A percentile compares a stretch with the other conserved stretches of the same genome.
Evolutionary conservation across 2,329 filamentous ascomycete species (phyloP).

Genomic region (Botrytis galanthina): DNA sequence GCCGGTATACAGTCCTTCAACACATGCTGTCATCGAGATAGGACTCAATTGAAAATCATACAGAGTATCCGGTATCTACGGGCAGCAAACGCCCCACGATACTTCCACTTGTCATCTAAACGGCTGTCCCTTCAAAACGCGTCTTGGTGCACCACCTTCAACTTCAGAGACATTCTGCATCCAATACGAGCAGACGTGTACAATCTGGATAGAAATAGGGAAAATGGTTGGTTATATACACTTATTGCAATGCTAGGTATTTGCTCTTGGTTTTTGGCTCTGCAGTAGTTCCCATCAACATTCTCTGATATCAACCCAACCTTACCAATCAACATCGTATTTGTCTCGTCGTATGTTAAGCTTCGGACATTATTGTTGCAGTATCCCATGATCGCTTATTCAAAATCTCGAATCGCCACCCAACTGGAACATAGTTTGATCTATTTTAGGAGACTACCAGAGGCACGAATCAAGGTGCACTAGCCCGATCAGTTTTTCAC

Average conservation of each 20-base stretch:
- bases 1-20: not conserved
- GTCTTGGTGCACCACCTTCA: not conserved
- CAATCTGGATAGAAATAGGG: not conserved
- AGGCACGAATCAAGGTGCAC: not conserved
- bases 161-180: not conserved
- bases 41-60: not conserved
- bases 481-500: not conserved
- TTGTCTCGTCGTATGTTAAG: not conserved
- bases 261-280: not conserved
- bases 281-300: not conserved
- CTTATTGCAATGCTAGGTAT: not conserved
- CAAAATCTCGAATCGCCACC: not conserved
- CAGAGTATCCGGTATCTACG: not conserved
- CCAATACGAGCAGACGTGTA: not conserved
- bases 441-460: not conserved
- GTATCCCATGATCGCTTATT: not conserved
- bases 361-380: not conserved
- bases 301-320: not conserved
- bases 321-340: not conserved
- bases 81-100: not conserved
- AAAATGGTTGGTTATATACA: not conserved
- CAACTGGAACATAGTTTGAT: constrained; percentile 4
- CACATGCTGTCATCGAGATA: not conserved
- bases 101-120: not conserved
- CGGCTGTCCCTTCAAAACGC: not conserved